phyloP scores from a whole-genome alignment of 306 rosid species.

The Crotalaria pallida region DNA sequence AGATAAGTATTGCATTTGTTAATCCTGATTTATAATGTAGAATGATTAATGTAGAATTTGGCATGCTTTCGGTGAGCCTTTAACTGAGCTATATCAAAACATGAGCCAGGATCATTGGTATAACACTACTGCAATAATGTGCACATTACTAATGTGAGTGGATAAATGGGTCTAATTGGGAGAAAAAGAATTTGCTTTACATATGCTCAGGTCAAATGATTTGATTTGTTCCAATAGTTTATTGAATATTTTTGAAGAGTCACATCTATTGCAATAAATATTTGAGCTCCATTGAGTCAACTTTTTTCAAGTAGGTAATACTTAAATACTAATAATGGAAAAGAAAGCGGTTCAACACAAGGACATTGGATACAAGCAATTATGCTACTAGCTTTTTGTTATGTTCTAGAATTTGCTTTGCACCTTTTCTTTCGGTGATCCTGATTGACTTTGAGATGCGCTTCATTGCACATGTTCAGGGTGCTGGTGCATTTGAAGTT shows the following conservation, averaged over 20 bases:
- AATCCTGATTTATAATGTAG: neutral
- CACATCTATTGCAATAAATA: neutral
- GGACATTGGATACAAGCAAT: neutral
- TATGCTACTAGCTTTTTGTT: neutral
- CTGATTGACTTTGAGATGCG: constrained; percentile 11
- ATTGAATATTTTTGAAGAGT: neutral
- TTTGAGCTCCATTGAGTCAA: neutral
- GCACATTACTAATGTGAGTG: neutral
- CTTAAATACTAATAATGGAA: neutral
- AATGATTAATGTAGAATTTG: neutral
- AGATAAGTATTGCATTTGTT: neutral
- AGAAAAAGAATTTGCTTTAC: neutral
- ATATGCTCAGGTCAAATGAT: neutral
- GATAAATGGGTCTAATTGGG: neutral
- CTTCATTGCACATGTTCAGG: constrained; percentile 43
- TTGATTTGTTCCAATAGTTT: neutral
- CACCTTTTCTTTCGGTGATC: constrained; percentile 13
- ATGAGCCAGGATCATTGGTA: neutral
- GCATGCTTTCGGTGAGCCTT: neutral
- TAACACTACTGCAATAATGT: neutral
- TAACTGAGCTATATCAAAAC: neutral
- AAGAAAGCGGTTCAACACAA: neutral
- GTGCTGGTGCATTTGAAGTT: constrained; percentile 98
- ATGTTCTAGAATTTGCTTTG: constrained; percentile 3
- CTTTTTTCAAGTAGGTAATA: neutral